Percentiles rank a stretch among this genome's conserved stretches.
Evolutionary conservation across 2,329 filamentous ascomycete genomes (phyloP).

Genomic region (Triangularia setosa): DNA sequence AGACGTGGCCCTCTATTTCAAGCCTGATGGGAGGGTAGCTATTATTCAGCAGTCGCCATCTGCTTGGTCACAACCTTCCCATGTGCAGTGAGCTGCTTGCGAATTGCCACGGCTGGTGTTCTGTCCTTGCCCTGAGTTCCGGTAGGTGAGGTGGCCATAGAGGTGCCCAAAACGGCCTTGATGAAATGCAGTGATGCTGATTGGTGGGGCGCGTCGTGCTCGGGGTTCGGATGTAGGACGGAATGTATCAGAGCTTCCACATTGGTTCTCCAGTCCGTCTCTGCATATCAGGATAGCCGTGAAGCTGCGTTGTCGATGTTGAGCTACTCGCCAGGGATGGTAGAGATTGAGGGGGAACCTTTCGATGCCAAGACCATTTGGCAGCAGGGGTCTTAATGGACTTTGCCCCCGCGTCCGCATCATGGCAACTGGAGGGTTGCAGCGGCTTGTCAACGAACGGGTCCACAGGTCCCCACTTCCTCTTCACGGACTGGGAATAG

Average conservation of each 20-base stretch:
- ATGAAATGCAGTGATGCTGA: background rate
- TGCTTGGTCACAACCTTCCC: no score
- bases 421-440: background rate
- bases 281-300: background rate
- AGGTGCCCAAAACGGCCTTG: background rate
- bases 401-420: background rate
- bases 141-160: background rate
- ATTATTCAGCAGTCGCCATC: background rate
- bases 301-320: background rate
- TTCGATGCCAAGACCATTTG: background rate
- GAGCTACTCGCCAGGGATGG: background rate
- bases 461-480: background rate
- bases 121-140: background rate
- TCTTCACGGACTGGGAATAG: background rate
- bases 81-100: no score
- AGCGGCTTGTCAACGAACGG: background rate
- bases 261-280: background rate
- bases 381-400: background rate
- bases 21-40: background rate
- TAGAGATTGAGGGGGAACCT: background rate
- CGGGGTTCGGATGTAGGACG: background rate
- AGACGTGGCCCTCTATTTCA: background rate
- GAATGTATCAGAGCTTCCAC: background rate
- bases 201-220: background rate
- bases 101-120: background rate